Base-by-base conservation (phyloP, 2,329 filamentous ascomycete species). In the Ophiosphaerella korrae region DNA sequence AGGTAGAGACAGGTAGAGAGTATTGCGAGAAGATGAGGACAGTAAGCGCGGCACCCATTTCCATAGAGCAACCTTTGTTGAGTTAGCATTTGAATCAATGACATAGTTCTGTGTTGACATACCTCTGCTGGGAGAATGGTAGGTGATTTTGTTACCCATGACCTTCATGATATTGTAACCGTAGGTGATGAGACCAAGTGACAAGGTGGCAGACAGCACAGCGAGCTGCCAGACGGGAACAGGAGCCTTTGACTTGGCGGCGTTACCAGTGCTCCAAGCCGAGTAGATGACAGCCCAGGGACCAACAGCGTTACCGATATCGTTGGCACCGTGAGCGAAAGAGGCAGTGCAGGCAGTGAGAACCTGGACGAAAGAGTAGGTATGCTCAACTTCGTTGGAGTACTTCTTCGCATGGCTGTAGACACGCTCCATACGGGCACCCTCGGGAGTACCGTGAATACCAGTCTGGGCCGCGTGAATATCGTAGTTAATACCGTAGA, bases 151-250 rank as follows among this genome's bases (percentile, higher is more conserved):
- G 80, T 91, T 92, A 45, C 88, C 88, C 88, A 91, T 90, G 74
- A 89, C 86, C 77, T 89, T 90, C 88, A 91, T 91, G 76, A 91
- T 91, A 78, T 91, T 90, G 78, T 90, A 91, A 8, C 88, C 88
- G 64, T 90, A 91, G 12, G 88, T 90, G 67, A 86, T 79, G 50
- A 91, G 80, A 60, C 88, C 88, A 16, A 70, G 36, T 40, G 81
- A 89, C 67, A 90, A 86, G 34, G 79, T 84, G 1, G 78, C 71
- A 23, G 84, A 80, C 11, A 89, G 77, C 14, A 92, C 86, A 43
- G 86, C 89, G 47, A 92, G 81, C 74, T 91, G 88, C 89, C 89
- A 93, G 39, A 88, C 67, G 3, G 87, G 86, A 0, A 92, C 88
- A 0, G 81, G 73, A 3, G 85, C 82, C 75, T 89, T 89, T 58